These are phyloP conservation scores for Monilinia fructicola DNA, from an alignment of 2,329 filamentous ascomycete genomes.

Conservation along the genomic window DNA sequence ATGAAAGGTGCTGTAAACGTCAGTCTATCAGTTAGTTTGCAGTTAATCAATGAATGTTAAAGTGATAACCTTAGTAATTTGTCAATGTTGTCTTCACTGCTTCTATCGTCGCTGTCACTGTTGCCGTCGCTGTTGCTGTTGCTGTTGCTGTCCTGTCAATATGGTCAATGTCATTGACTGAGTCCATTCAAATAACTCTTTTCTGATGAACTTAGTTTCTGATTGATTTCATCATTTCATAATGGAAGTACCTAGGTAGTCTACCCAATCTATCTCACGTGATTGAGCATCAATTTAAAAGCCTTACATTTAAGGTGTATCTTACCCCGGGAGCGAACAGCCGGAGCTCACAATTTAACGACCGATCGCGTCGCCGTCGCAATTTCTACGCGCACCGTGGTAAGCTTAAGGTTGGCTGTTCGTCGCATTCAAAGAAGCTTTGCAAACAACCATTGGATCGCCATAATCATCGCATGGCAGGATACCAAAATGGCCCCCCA, in stretches of 20 bases:
- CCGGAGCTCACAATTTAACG: constrained; percentile 14
- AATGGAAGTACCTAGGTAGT: no score
- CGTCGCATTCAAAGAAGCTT: constrained; percentile 19
- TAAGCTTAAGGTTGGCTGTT: neutral
- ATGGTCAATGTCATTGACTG: neutral
- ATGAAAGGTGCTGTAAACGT: neutral
- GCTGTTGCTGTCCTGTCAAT: no score
- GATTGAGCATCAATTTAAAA: fast-evolving
- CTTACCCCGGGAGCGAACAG: neutral
- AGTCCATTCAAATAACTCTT: no score
- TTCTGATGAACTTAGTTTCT: neutral
- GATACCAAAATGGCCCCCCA: constrained; percentile 35
- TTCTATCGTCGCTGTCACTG: no score
- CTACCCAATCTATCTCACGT: neutral
- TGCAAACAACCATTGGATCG: constrained; percentile 24
- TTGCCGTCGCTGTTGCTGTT: neutral
- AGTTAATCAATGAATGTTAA: constrained; percentile 16
- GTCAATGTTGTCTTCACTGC: neutral
- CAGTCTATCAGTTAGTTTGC: constrained; percentile 2
- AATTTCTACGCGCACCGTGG: constrained; percentile 20
- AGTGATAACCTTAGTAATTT: constrained; percentile 18
- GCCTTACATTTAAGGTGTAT: neutral
- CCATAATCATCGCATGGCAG: constrained; percentile 30
- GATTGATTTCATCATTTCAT: neutral
- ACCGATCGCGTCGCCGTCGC: constrained; percentile 27